A percentile compares a stretch with the other conserved stretches of the same genome.
These are phyloP conservation scores for Candida tropicalis DNA, from an alignment of 1,139 yeast species.

Conservation along the genomic window DNA sequence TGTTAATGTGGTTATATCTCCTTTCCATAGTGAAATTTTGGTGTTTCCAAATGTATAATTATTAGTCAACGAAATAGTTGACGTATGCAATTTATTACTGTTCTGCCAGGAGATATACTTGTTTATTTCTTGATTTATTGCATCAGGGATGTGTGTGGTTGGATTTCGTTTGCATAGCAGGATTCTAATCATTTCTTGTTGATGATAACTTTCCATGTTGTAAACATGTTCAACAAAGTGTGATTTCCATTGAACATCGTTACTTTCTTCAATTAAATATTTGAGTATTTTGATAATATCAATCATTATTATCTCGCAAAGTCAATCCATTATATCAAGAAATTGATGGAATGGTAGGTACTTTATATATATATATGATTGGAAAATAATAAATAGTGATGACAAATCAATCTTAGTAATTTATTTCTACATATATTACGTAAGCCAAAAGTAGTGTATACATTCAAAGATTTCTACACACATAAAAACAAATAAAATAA, in stretches of 20 bases:
- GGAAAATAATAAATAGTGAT: too few species aligned
- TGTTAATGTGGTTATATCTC: constrained; percentile 13
- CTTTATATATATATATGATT: too few species aligned
- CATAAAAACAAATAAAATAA: not conserved
- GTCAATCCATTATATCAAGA: not conserved
- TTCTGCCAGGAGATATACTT: constrained; percentile 7
- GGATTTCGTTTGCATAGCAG: constrained; percentile 11
- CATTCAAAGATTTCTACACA: not conserved
- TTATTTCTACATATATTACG: not conserved
- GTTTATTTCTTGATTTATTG: constrained; percentile 8
- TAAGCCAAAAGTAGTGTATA: not conserved
- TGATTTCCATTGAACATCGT: constrained; percentile 6
- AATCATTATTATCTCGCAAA: constrained; percentile 1
- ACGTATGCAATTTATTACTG: constrained; percentile 7
- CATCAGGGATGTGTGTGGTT: constrained; percentile 2
- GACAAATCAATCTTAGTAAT: constrained; percentile 6
- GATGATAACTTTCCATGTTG: constrained; percentile 10
- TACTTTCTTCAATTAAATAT: constrained; percentile 6
- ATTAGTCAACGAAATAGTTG: not conserved
- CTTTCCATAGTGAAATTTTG: constrained; percentile 12
- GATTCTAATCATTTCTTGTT: constrained; percentile 9
- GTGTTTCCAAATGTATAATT: constrained; percentile 5
- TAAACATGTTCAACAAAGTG: constrained; percentile 4
- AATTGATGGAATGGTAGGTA: not conserved
- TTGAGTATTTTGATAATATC: constrained; percentile 4